A percentile compares a stretch with the other conserved stretches of the same genome.
Evolutionary conservation across 352 stramenopile genomes (phyloP).

Genomic region (Globisporangium canariense): DNA sequence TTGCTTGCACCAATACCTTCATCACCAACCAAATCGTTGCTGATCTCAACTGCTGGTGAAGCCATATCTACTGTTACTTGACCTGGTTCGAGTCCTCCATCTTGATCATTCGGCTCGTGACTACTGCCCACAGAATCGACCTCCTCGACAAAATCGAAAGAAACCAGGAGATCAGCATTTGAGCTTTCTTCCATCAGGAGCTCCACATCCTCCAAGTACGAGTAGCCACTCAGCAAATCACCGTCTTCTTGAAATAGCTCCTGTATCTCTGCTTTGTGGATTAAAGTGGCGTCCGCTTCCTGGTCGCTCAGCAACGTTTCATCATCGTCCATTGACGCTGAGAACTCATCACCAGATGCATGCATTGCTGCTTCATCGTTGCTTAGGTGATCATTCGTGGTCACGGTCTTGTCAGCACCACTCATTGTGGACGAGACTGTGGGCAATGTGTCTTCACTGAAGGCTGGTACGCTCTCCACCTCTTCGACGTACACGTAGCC

Average conservation of each 20-base stretch:
- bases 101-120: not conserved
- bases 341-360: not conserved
- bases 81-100: not conserved
- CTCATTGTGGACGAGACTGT: not conserved
- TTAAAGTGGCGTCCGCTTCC: not conserved
- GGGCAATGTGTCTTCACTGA: not conserved
- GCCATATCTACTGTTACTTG: not conserved
- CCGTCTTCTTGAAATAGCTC: not conserved
- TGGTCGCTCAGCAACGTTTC: not conserved
- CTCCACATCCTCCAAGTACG: slow-evolving; percentile 37
- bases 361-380: not conserved
- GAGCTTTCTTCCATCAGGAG: not conserved
- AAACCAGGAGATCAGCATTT: slow-evolving; percentile 23
- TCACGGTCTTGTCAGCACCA: not conserved
- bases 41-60: not conserved
- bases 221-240: slow-evolving; percentile 32
- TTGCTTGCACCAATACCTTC: not conserved
- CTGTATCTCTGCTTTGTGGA: not conserved
- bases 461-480: not conserved
- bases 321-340: not conserved
- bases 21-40: not conserved
- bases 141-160: slow-evolving; percentile 25
- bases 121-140: slow-evolving; percentile 2
- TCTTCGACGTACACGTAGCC: slow-evolving; percentile 24
- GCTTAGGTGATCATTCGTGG: not conserved